Percentiles rank a stretch among this genome's conserved stretches.
These are phyloP conservation scores for Hemileccinum impolitum DNA, from an alignment of 768 basidiomycete species.

Conservation along the genomic window DNA sequence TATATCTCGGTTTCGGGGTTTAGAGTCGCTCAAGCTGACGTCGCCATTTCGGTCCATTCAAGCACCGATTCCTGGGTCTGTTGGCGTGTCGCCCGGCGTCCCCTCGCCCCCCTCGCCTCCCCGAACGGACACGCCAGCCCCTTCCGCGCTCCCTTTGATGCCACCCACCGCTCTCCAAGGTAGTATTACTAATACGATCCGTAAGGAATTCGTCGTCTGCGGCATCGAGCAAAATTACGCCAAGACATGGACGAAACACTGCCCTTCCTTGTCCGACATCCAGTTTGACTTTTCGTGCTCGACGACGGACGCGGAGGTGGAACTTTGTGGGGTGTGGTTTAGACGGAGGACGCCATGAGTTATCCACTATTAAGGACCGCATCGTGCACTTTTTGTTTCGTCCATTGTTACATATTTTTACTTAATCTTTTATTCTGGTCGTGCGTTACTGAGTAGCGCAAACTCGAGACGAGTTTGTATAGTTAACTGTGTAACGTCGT, in stretches of 20 bases:
- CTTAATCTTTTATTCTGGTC: too few relatives aligned
- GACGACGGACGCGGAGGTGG: constrained; percentile 23
- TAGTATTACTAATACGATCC: neutral
- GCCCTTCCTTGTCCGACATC: constrained; percentile 25
- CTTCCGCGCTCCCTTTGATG: neutral
- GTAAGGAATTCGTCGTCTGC: constrained; percentile 30
- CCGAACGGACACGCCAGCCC: neutral
- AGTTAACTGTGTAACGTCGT: too few relatives aligned
- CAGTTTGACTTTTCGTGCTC: constrained; percentile 31
- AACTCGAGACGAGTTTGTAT: too few relatives aligned
- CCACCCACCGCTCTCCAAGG: neutral
- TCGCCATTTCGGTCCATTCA: constrained; percentile 30
- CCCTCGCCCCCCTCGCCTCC: constrained; percentile 8
- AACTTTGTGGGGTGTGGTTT: constrained; percentile 32
- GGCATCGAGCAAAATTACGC: constrained; percentile 25
- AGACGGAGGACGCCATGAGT: constrained; percentile 17
- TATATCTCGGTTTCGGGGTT: constrained; percentile 30
- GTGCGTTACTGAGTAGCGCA: too few relatives aligned
- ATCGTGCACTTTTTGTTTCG: neutral
- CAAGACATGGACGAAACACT: constrained; percentile 27
- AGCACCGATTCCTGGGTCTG: constrained; percentile 11
- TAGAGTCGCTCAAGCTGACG: constrained; percentile 28
- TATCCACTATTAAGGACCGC: neutral
- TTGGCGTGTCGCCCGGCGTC: neutral
- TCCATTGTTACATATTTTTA: too few relatives aligned